Evolutionary conservation across 768 basidiomycete genomes (phyloP), one percentile per base, ranked within the genome.

Genomic region (Suillus lakei): DNA sequence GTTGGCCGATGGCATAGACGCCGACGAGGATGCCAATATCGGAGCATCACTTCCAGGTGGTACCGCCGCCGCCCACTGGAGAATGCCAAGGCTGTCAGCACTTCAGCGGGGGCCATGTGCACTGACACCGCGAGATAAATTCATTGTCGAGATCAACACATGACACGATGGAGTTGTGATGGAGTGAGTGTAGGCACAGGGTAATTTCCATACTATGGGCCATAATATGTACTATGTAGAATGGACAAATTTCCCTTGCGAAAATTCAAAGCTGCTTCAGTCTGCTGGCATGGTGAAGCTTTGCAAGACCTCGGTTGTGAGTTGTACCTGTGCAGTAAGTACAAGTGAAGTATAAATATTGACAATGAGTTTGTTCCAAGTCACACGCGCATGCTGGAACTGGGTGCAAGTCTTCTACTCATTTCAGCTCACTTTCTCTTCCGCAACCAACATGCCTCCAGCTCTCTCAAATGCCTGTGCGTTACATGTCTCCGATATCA

Each of bases 401-500:
- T 16, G 9, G 28, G 38, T 26, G 23, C 12, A 26, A 28, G 38
- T 8, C 5, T n/a, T 54, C 28, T 32, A 34, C 50, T 51, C 50
- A 28, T 51, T 51, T 28, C 60, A 51, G 16, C 38, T 36, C 32
- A 30, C 30, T 48, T n/a, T 48, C 32, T 38, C 34, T 59, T 18
- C 38, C 38, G 39, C 56, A 28, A 28, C 26, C 30, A 23, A 67
- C 68, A 76, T 76, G 75, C 67, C 75, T 60, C 70, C 71, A 15
- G 51, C 70, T 53, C n/a, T 50, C n/a, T 72, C 75, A 18, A 75
- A 73, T 44, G 30, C 64, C 55, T n/a, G 75, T 64, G 61, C 41
- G 75, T 73, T 59, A 51, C 18, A 26, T n/a, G 3, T 0, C 41
- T 4, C 18, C 7, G 43, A 9, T 15, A 18, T 26, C 13, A 26